Conservation (phyloP, 176 grass and related monocot genomes). For the Themeda triandra region DNA sequence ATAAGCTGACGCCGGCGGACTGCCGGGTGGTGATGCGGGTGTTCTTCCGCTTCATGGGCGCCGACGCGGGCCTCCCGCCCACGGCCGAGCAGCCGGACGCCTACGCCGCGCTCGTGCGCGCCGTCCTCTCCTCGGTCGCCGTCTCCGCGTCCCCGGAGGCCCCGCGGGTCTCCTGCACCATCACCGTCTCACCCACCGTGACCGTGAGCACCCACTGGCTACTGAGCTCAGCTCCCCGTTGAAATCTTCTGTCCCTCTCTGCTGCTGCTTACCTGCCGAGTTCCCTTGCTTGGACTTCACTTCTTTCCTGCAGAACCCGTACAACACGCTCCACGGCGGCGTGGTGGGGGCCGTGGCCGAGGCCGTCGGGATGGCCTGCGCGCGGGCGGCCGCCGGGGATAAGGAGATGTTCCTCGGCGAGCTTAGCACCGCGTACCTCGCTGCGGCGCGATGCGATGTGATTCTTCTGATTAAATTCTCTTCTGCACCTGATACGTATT, state of each 20-base stretch:
- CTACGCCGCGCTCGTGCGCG: constrained; percentile 31
- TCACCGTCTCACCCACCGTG: constrained; percentile 27
- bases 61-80: constrained; percentile 12
- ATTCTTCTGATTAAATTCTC: constrained; percentile 9
- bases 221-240: not conserved
- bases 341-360: constrained; percentile 47
- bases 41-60: constrained; percentile 15
- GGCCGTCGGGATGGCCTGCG: constrained; percentile 48
- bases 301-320: constrained; percentile 32
- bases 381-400: constrained; percentile 23
- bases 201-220: constrained; percentile 9
- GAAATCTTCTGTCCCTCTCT: not conserved
- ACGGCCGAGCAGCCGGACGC: constrained; percentile 31
- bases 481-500: not conserved
- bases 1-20: not conserved
- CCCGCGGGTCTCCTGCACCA: constrained; percentile 39
- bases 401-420: constrained; percentile 62
- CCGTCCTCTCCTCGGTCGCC: constrained; percentile 21
- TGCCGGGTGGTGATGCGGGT: not conserved
- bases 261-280: not conserved
- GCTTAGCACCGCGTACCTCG: constrained; percentile 47
- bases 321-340: constrained; percentile 61
- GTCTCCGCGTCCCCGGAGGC: constrained; percentile 2
- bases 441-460: constrained; percentile 39
- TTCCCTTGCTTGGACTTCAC: not conserved